Conservation (phyloP, 2,329 filamentous ascomycete genomes). For the Scopulariopsis brevicaulis region DNA sequence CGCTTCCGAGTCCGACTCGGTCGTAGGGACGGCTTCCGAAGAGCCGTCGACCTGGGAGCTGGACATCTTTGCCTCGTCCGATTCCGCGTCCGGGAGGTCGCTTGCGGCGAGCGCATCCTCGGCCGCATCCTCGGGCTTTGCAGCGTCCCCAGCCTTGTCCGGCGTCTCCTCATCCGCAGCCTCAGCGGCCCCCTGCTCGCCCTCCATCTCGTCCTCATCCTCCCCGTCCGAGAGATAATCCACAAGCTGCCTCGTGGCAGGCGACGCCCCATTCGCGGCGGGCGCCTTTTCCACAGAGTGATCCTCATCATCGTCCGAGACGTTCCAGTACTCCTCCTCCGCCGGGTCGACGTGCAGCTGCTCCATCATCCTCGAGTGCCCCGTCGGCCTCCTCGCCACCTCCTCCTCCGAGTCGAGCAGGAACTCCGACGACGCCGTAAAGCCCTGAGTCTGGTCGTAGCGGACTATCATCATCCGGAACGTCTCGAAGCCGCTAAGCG, state of each 20-base stretch:
- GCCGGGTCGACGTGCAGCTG: conserved; percentile 63
- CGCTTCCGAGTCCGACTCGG: conserved; percentile 13
- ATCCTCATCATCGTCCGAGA: conserved; percentile 51
- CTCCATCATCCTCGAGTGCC: conserved; percentile 53
- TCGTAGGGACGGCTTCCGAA: conserved; percentile 6
- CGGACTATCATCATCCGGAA: conserved; percentile 66
- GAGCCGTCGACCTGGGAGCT: conserved; percentile 6
- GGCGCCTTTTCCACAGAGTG: conserved; percentile 9
- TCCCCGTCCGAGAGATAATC: conserved; percentile 92
- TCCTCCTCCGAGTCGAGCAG: conserved; percentile 62
- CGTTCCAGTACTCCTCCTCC: conserved; percentile 92
- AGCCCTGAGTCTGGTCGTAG: conserved; percentile 70
- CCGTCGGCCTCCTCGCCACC: conserved; percentile 27
- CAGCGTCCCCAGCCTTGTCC: neutral
- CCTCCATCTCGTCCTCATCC: conserved; percentile 24
- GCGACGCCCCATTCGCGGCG: conserved; percentile 24
- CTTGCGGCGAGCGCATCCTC: conserved; percentile 10
- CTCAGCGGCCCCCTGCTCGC: neutral
- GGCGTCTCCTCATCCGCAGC: conserved; percentile 3
- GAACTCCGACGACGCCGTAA: conserved; percentile 54
- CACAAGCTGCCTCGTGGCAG: conserved; percentile 63
- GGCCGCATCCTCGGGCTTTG: conserved; percentile 7
- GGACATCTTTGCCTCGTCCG: conserved; percentile 15
- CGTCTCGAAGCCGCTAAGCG: conserved; percentile 72
- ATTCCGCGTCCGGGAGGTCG: conserved; percentile 6